Evolutionary conservation across 129 eudicot genomes (phyloP).

Genomic region (Artemisia argyi): DNA sequence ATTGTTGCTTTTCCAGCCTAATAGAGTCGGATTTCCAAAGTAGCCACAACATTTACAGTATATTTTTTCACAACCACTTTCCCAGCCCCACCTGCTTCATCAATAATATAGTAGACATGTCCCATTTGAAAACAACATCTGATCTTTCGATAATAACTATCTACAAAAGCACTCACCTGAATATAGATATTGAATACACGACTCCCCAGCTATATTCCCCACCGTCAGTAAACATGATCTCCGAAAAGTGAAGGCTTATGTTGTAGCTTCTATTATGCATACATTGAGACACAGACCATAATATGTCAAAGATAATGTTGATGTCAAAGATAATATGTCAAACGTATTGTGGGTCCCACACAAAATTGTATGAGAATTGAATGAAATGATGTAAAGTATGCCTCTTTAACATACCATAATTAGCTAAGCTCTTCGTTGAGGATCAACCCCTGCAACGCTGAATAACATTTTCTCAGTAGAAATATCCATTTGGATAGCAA

Average conservation of each 20-base stretch:
- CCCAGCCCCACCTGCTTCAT: conserved; percentile 64
- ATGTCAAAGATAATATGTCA: neutral
- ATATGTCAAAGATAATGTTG: conserved; percentile 73
- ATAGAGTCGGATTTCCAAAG: conserved; percentile 60
- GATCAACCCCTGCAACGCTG: conserved; percentile 80
- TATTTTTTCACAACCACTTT: conserved; percentile 40
- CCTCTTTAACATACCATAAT: conserved; percentile 55
- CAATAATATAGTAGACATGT: conserved; percentile 24
- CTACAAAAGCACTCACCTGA: conserved; percentile 45
- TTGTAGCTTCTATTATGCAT: conserved; percentile 54
- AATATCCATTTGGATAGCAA: conserved; percentile 92
- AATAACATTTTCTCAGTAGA: conserved; percentile 93
- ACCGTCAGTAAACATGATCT: conserved; percentile 54
- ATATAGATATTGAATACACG: conserved; percentile 71
- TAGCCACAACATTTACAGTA: conserved; percentile 36
- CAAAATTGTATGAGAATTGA: neutral
- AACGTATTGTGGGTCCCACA: neutral
- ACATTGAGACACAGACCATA: conserved; percentile 47
- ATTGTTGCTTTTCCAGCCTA: conserved; percentile 88
- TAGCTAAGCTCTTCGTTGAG: conserved; percentile 74
- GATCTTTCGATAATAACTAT: neutral
- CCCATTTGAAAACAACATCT: neutral
- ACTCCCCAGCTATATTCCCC: conserved; percentile 59
- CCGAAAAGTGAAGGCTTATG: conserved; percentile 79
- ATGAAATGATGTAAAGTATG: neutral